phyloP scores from a whole-genome alignment of 1,284 basidiomycete species.

The Cryptococcus hybrid region DNA sequence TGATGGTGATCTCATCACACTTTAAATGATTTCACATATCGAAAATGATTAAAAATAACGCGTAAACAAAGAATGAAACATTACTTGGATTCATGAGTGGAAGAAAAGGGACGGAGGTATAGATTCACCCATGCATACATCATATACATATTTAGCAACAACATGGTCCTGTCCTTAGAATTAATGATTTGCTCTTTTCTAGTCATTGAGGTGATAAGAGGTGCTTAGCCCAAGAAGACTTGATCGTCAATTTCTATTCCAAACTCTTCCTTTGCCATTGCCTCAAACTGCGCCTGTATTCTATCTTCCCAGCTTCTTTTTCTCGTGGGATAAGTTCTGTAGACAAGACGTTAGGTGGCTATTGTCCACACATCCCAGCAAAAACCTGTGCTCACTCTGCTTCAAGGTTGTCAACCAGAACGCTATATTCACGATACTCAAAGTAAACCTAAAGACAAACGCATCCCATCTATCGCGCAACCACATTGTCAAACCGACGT shows the following conservation, averaged over 20 bases:
- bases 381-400: constrained; percentile 36
- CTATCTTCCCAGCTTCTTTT: constrained; percentile 47
- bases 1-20: constrained; percentile 46
- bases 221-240: constrained; percentile 45
- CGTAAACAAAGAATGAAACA: neutral
- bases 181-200: neutral
- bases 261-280: constrained; percentile 53
- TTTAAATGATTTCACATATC: constrained; percentile 16
- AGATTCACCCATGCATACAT: neutral
- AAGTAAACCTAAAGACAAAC: constrained; percentile 49
- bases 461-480: constrained; percentile 43
- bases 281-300: constrained; percentile 47
- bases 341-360: neutral
- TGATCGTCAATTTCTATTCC: constrained; percentile 53
- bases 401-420: constrained; percentile 47
- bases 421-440: constrained; percentile 51
- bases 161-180: neutral
- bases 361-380: neutral
- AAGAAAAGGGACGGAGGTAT: neutral
- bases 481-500: constrained; percentile 46
- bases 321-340: constrained; percentile 39
- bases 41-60: neutral
- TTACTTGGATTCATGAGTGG: neutral
- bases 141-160: neutral
- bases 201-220: neutral